Conservation (phyloP, 495 filamentous ascomycete species). For the Hyaloscypha hepaticicola region DNA sequence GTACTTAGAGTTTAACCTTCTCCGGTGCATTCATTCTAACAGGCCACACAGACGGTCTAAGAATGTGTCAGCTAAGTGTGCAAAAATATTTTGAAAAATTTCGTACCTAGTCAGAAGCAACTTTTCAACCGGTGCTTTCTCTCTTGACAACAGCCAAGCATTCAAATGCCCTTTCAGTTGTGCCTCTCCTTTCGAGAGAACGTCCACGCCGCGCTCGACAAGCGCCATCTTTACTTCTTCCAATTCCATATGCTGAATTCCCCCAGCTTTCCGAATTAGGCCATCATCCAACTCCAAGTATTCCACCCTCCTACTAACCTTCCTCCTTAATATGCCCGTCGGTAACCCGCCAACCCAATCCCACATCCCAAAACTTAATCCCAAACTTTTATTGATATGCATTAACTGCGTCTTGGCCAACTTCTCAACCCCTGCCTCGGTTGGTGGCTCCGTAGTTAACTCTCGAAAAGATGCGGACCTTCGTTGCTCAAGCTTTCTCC, state of each 20-base stretch:
- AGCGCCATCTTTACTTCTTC: slow-evolving; percentile 58
- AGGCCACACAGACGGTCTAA: slow-evolving; percentile 30
- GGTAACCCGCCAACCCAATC: slow-evolving; percentile 40
- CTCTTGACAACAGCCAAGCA: slow-evolving; percentile 33
- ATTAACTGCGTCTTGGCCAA: slow-evolving; percentile 34
- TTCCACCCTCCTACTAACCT: slow-evolving; percentile 43
- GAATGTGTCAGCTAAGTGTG: background rate
- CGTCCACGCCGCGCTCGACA: slow-evolving; percentile 48
- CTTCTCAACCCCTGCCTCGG: slow-evolving; percentile 13
- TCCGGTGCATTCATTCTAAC: background rate
- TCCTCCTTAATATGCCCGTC: slow-evolving; percentile 40
- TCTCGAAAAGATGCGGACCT: slow-evolving; percentile 42
- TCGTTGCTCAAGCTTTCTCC: slow-evolving; percentile 47
- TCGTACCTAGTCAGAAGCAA: slow-evolving; percentile 31
- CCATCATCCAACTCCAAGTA: slow-evolving; percentile 61
- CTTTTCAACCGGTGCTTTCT: slow-evolving; percentile 26
- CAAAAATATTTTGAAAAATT: background rate
- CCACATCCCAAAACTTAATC: slow-evolving; percentile 48
- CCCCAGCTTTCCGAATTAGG: slow-evolving; percentile 52
- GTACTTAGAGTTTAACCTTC: slow-evolving; percentile 1
- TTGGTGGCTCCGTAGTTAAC: slow-evolving; percentile 19
- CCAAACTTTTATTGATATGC: slow-evolving; percentile 35
- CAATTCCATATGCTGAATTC: slow-evolving; percentile 47
- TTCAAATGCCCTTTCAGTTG: slow-evolving; percentile 25
- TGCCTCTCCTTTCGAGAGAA: slow-evolving; percentile 34